Evolutionary conservation across 495 filamentous ascomycete species (phyloP).

Genomic region (Elasticomyces elasticus): DNA sequence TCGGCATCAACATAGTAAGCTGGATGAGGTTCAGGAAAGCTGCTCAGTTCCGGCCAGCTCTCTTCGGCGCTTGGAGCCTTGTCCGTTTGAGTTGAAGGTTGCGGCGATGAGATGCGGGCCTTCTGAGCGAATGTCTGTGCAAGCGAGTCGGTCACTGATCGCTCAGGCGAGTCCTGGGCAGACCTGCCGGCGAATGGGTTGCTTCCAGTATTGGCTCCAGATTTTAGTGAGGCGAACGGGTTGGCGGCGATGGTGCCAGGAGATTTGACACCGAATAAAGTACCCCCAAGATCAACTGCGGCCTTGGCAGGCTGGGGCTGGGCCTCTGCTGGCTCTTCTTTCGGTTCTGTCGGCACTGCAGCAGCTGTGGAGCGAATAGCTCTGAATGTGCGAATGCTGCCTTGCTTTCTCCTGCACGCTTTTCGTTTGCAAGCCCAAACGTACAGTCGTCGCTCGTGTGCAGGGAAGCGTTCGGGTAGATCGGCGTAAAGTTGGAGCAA

Average conservation of each 20-base stretch:
- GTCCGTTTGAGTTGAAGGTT: conserved; percentile 24
- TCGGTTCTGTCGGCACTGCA: conserved; percentile 3
- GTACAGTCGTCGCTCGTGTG: conserved; percentile 78
- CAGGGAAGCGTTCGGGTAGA: conserved; percentile 72
- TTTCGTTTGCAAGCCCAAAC: conserved; percentile 70
- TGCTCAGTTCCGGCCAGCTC: conserved; percentile 63
- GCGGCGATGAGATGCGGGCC: conserved; percentile 41
- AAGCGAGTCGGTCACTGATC: conserved; percentile 33
- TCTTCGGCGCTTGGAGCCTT: conserved; percentile 32
- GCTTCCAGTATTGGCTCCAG: conserved; percentile 28
- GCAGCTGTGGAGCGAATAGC: conserved; percentile 17
- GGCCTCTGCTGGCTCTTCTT: conserved; percentile 15
- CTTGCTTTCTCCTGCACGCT: conserved; percentile 71
- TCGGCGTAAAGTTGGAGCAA: conserved; percentile 89
- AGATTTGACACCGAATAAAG: conserved; percentile 40
- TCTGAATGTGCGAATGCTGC: conserved; percentile 63
- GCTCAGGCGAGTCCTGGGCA: conserved; percentile 27
- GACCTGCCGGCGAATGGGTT: conserved; percentile 50
- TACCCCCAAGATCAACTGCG: conserved; percentile 25
- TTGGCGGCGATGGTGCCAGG: conserved; percentile 22
- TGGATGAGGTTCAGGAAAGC: conserved; percentile 62
- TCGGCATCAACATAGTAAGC: conserved; percentile 81
- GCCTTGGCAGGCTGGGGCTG: not conserved
- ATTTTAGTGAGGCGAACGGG: conserved; percentile 34
- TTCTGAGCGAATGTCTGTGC: conserved; percentile 67